Evolutionary conservation across 495 filamentous ascomycete genomes (phyloP).

Genomic region (Tuber indicum): DNA sequence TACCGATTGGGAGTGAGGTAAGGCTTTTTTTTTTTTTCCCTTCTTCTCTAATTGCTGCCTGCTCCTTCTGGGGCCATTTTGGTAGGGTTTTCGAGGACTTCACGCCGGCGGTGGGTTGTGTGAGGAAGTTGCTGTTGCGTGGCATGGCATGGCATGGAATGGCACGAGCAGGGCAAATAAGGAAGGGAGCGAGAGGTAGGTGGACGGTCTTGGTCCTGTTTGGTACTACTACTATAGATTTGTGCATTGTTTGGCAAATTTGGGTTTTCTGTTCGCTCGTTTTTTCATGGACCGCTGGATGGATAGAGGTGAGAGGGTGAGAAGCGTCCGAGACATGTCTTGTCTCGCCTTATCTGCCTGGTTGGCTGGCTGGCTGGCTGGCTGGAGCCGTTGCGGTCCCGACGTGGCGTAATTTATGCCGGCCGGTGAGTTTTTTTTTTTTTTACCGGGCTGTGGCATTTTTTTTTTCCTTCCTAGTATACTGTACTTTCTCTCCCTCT

Average conservation of each 20-base stretch:
- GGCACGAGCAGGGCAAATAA: not conserved
- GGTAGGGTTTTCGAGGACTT: not conserved
- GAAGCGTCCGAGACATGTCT: not conserved
- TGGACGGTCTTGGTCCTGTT: not conserved
- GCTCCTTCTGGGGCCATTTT: not conserved
- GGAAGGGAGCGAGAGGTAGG: not conserved
- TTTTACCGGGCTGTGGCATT: not conserved
- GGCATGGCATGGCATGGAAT: not conserved
- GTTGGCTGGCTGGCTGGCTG: not conserved
- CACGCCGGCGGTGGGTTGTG: not conserved
- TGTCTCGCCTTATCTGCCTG: not conserved
- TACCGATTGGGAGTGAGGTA: not conserved
- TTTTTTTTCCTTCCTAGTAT: not conserved
- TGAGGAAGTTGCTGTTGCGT: not conserved
- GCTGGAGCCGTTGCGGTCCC: constrained; percentile 3
- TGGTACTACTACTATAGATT: not conserved
- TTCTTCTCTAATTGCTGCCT: too few relatives aligned
- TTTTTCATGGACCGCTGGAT: not conserved
- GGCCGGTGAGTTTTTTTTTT: not conserved
- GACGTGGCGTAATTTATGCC: not conserved
- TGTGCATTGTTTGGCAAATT: not conserved
- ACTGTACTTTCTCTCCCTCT: not conserved
- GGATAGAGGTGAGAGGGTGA: not conserved
- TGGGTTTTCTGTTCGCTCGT: not conserved
- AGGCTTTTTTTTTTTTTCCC: not conserved